A percentile compares a stretch with the other conserved stretches of the same genome.
Conservation (phyloP, 805 yeast genomes). For the Ogataea pilisensis region DNA sequence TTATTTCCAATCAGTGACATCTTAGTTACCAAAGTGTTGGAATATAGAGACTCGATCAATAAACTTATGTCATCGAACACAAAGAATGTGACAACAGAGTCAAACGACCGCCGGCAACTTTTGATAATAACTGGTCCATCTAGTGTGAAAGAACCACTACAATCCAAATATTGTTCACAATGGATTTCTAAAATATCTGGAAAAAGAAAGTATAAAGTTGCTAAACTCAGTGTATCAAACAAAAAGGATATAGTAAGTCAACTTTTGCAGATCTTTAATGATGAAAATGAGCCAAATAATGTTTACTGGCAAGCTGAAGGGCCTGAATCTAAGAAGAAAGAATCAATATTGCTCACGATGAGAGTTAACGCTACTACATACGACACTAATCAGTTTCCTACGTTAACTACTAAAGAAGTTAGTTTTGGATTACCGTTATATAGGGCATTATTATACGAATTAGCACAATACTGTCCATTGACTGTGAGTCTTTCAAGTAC, state of each 20-base stretch:
- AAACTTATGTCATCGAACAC: slow-evolving; percentile 12
- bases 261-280: slow-evolving; percentile 5
- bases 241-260: neutral
- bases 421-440: slow-evolving; percentile 38
- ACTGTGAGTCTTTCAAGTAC: slow-evolving; percentile 45
- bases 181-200: slow-evolving; percentile 34
- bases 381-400: slow-evolving; percentile 16
- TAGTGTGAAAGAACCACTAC: slow-evolving; percentile 27
- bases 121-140: slow-evolving; percentile 41
- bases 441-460: slow-evolving; percentile 35
- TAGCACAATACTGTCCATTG: slow-evolving; percentile 41
- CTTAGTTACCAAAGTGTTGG: slow-evolving; percentile 29
- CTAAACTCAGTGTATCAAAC: neutral
- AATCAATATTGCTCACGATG: slow-evolving; percentile 31
- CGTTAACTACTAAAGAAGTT: slow-evolving; percentile 25
- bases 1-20: slow-evolving; percentile 33
- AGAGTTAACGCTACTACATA: slow-evolving; percentile 35
- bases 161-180: slow-evolving; percentile 37
- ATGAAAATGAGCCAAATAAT: slow-evolving; percentile 4
- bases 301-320: neutral
- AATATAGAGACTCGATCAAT: slow-evolving; percentile 28
- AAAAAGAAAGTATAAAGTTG: slow-evolving; percentile 12
- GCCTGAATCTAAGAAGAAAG: neutral
- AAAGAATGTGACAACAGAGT: neutral
- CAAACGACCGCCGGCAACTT: slow-evolving; percentile 10